Evolutionary conservation across 2,329 filamentous ascomycete genomes (phyloP), one percentile per base, ranked within the genome.

Genomic region (Cladorrhinum sp.): DNA sequence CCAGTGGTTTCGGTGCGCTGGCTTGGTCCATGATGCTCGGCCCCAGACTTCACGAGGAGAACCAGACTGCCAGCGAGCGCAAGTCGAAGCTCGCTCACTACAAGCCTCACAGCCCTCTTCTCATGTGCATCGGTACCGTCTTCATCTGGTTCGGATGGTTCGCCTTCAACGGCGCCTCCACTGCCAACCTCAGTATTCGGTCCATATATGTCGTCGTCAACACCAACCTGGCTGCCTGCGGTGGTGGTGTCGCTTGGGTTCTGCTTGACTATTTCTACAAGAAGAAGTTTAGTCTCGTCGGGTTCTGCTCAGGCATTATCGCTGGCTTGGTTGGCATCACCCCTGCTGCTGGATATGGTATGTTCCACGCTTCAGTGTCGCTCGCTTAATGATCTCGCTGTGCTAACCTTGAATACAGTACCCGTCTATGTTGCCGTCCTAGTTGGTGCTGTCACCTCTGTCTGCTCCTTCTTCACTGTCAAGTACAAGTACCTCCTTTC

Each of bases 91-190:
- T 52, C 4, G 73, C 76, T 24, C 80, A 82, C 65, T 75, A 77
- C 52, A 85, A 83, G 70, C 80, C 85, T 1, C 85, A 88, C 69
- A 88, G 87, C 71, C 82, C 85, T 0, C 81, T 84, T 0, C 77
- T 88, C 1, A 84, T 88, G 66, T 86, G 85, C 65, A 77, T 88
- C 1, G 86, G 86, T 1, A 88, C 85, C 0, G 76, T 86, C 1
- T 75, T 88, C 46, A 87, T 88, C 62, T 88, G 85, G 85, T 86
- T 87, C 62, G 85, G 82, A 1, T 83, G 81, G 80, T 80, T 82
- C 57, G 80, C 78, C 0, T 83, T 83, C 69, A 83, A 83, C 62
- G 80, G 82, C 62, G 78, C 73, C 18, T 78, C 72, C 50, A 80
- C 82, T 1, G 76, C 80, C 26, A 84, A 84, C 65, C 72, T 82